Evolutionary conservation across 2,329 filamentous ascomycete genomes (phyloP), one percentile per base, ranked within the genome.

Genomic region (Periconia sp.): DNA sequence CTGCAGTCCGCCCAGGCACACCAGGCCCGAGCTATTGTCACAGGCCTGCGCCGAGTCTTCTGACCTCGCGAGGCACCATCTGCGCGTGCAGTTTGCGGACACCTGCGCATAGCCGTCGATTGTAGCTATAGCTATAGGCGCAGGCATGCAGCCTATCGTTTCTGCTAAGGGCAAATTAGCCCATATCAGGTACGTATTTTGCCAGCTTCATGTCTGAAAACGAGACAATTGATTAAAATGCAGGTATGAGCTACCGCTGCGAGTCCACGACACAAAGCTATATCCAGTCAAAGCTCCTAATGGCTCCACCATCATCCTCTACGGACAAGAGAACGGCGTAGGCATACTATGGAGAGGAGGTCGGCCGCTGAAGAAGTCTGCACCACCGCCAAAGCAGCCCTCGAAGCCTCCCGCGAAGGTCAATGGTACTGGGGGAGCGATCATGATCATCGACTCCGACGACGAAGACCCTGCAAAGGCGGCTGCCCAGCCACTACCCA

Each of bases 141-240:
- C 34, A 41, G 50, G 35, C 71, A 96, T 85, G 70, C 87, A 86
- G 59, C 92, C 92, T 88, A 96, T 97, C 35, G 46, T 65, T 33
- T 44, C 59, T 7, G 62, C 57, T 37, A 59, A 60, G 41, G 66
- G 63, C 49, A 68, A 67, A 38, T 40, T 53, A 5, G 54, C 63
- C 19, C 65, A 68, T 48, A 53, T 70, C 16, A 59, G 66, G 65
- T 68, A 33, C 21, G 35, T 23, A 3, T 16, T 24, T 19, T 2
- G n/a, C n/a, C n/a, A n/a, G n/a, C n/a, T n/a, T n/a, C n/a, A n/a
- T n/a, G n/a, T n/a, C n/a, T n/a, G n/a, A n/a, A n/a, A n/a, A n/a
- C n/a, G n/a, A n/a, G n/a, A n/a, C n/a, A n/a, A n/a, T n/a, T n/a
- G n/a, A n/a, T n/a, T n/a, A n/a, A n/a, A n/a, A n/a, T n/a, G n/a